These are phyloP conservation scores for Cladophialophora immunda DNA, from an alignment of 2,329 filamentous ascomycete species.

Conservation along the genomic window DNA sequence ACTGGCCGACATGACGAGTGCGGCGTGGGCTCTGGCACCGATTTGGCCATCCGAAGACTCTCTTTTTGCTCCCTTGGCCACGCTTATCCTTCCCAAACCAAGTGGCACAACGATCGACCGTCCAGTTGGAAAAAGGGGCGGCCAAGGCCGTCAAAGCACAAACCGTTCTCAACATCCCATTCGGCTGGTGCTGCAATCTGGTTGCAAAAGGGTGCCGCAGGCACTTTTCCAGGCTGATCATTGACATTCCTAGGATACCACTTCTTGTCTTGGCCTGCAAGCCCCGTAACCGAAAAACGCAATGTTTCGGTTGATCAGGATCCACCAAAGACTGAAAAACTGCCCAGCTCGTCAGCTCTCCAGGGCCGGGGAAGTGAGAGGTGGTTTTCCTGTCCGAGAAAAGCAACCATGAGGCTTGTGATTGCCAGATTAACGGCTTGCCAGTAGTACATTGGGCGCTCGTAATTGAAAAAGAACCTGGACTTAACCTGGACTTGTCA, in stretches of 20 bases:
- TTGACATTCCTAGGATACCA: background rate
- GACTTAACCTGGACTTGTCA: slow-evolving; percentile 3
- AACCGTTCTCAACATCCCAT: background rate
- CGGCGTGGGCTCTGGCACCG: slow-evolving; percentile 22
- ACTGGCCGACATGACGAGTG: slow-evolving; percentile 27
- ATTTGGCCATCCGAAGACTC: slow-evolving; percentile 18
- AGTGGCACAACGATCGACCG: slow-evolving; percentile 5
- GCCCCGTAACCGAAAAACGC: slow-evolving; percentile 5
- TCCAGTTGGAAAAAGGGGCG: background rate
- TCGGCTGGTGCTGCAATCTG: background rate
- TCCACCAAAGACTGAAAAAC: slow-evolving; percentile 6
- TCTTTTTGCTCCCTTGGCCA: slow-evolving; percentile 6
- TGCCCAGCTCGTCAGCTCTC: background rate
- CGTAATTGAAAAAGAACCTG: background rate
- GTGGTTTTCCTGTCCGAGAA: background rate
- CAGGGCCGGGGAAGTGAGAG: background rate
- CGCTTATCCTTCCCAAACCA: slow-evolving; percentile 8
- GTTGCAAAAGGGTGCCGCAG: no score
- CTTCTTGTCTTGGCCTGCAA: slow-evolving; percentile 3
- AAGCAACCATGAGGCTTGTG: background rate
- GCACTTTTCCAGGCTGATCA: background rate
- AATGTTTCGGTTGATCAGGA: slow-evolving; percentile 25
- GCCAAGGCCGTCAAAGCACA: slow-evolving; percentile 1
- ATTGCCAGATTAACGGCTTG: background rate
- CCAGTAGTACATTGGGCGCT: background rate